Conservation (phyloP, 805 yeast genomes). For the Scheffersomyces lignosus region DNA sequence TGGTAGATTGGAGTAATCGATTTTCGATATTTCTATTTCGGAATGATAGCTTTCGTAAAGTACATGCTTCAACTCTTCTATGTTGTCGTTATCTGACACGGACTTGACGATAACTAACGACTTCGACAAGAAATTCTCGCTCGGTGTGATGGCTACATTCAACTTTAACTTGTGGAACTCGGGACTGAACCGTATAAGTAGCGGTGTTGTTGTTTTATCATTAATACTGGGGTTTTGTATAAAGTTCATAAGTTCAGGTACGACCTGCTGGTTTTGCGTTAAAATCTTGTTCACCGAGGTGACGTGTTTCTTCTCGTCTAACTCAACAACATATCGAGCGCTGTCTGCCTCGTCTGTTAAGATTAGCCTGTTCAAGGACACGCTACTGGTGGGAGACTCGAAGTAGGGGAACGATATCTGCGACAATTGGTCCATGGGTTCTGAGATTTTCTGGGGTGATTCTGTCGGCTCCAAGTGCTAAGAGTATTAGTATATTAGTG, state of each 20-base stretch:
- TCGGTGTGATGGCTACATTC: constrained; percentile 22
- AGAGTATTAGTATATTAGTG: too few relatives aligned
- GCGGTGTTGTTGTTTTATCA: constrained; percentile 20
- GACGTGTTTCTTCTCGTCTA: constrained; percentile 21
- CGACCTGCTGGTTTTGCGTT: constrained; percentile 12
- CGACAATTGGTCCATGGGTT: not conserved
- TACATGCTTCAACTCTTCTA: constrained; percentile 9
- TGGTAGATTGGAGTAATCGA: constrained; percentile 27
- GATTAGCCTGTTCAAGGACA: constrained; percentile 21
- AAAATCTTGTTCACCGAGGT: constrained; percentile 15
- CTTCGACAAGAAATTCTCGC: constrained; percentile 7
- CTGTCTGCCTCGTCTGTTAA: constrained; percentile 29
- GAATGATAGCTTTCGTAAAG: constrained; percentile 8
- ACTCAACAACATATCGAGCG: constrained; percentile 16
- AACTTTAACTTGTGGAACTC: constrained; percentile 26
- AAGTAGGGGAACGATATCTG: constrained; percentile 29
- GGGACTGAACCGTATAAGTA: constrained; percentile 29
- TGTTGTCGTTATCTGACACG: constrained; percentile 12
- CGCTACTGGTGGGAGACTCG: constrained; percentile 11
- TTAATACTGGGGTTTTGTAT: constrained; percentile 20
- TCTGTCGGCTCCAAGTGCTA: too few relatives aligned
- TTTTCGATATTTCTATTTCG: constrained; percentile 28
- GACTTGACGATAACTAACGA: constrained; percentile 36
- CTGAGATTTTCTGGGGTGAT: too few relatives aligned
- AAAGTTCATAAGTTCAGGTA: constrained; percentile 21